phyloP scores from a whole-genome alignment of 495 filamentous ascomycete genomes.

The Aspergillus sclerotioniger region DNA sequence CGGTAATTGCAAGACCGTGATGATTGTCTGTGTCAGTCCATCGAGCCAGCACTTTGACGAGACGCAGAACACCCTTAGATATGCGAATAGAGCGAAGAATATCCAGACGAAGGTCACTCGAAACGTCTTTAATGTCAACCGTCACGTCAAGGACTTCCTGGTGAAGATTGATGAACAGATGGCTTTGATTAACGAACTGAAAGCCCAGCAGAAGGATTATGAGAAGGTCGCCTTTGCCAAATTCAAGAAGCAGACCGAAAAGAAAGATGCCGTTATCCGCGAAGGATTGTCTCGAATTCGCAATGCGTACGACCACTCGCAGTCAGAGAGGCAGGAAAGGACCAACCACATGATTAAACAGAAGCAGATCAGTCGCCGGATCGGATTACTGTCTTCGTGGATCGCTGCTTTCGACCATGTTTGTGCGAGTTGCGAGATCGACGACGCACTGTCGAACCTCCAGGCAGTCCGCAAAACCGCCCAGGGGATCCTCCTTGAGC shows the following conservation, averaged over 20 bases:
- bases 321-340: conserved; percentile 75
- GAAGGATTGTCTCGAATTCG: conserved; percentile 82
- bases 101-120: conserved; percentile 99
- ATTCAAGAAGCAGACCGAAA: conserved; percentile 82
- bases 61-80: conserved; percentile 96
- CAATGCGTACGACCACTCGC: conserved; percentile 78
- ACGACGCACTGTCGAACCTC: conserved; percentile 64
- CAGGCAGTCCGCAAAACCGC: conserved; percentile 81
- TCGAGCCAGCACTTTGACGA: conserved; percentile 98
- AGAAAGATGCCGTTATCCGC: conserved; percentile 71
- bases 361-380: conserved; percentile 79
- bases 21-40: conserved; percentile 98
- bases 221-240: conserved; percentile 84
- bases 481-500: conserved; percentile 79
- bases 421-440: conserved; percentile 66
- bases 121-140: conserved; percentile 98
- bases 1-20: conserved; percentile 97
- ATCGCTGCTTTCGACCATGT: conserved; percentile 87
- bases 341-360: conserved; percentile 77
- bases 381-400: conserved; percentile 82
- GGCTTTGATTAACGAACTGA: conserved; percentile 88
- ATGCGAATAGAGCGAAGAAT: conserved; percentile 97
- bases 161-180: conserved; percentile 98
- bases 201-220: conserved; percentile 86
- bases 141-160: conserved; percentile 96